Conservation (phyloP, 2,329 filamentous ascomycete species). For the Phialophora macrospora region DNA sequence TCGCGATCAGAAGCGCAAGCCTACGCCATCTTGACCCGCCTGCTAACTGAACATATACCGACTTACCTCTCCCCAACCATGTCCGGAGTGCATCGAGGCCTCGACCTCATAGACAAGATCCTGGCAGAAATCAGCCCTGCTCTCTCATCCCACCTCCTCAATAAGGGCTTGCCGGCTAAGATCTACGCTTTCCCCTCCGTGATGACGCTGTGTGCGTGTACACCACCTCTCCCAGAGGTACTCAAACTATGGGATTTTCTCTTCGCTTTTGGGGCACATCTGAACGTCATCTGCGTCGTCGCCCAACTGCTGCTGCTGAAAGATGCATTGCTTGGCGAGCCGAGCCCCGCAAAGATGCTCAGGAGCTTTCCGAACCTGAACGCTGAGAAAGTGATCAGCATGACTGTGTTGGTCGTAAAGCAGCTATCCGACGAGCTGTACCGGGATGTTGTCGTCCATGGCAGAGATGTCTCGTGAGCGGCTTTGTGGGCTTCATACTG, state of each 20-base stretch:
- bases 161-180: conserved; percentile 86
- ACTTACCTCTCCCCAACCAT: conserved; percentile 95
- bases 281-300: conserved; percentile 96
- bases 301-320: conserved; percentile 90
- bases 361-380: conserved; percentile 83
- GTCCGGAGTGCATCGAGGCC: conserved; percentile 92
- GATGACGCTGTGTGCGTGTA: conserved; percentile 91
- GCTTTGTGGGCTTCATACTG: not conserved
- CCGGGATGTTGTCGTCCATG: conserved; percentile 84
- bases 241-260: conserved; percentile 94
- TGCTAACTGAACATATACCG: conserved; percentile 85
- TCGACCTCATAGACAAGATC: conserved; percentile 89
- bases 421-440: conserved; percentile 93
- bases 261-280: conserved; percentile 90
- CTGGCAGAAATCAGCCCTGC: conserved; percentile 89
- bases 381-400: conserved; percentile 79
- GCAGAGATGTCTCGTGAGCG: conserved; percentile 50
- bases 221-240: conserved; percentile 91
- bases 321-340: conserved; percentile 78
- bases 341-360: conserved; percentile 91
- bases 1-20: conserved; percentile 94
- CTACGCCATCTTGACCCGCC: conserved; percentile 85
- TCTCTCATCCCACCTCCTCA: conserved; percentile 79
- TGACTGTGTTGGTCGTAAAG: conserved; percentile 83
- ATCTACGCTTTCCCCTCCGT: conserved; percentile 97